These are phyloP conservation scores for Globisporangium nagaii DNA, from an alignment of 352 stramenopile genomes.

Conservation along the genomic window DNA sequence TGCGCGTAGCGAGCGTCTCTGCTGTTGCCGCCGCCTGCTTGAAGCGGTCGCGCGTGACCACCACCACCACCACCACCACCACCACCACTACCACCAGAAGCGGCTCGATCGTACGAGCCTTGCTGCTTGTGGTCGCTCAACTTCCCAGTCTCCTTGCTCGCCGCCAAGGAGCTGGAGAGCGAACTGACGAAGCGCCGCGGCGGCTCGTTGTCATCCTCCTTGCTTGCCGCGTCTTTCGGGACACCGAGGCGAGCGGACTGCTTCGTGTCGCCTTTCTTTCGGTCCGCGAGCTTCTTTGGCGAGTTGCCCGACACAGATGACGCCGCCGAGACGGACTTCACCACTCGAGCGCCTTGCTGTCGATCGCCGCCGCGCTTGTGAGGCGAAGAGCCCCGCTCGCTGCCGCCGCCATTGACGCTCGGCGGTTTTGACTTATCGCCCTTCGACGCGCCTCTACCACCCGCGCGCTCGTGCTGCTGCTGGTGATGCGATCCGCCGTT, in stretches of 20 bases:
- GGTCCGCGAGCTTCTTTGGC: constrained; percentile 7
- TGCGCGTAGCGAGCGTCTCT: constrained; percentile 10
- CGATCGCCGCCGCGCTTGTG: constrained; percentile 14
- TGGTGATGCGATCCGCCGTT: constrained; percentile 8
- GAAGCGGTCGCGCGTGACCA: background rate
- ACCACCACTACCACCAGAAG: background rate
- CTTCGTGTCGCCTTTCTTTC: constrained; percentile 8
- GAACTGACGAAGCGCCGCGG: constrained; percentile 26
- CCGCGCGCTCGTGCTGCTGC: background rate
- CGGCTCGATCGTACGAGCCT: background rate
- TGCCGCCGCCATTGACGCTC: background rate
- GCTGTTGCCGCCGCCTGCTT: background rate
- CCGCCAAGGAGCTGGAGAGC: too few species aligned
- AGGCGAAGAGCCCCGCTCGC: constrained; percentile 9
- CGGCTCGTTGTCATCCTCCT: background rate
- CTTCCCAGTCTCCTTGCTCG: constrained; percentile 8
- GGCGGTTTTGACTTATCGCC: constrained; percentile 6
- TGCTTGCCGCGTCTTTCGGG: background rate
- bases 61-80: background rate
- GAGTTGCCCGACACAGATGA: background rate
- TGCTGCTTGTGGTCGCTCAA: constrained; percentile 8
- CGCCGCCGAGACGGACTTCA: constrained; percentile 12
- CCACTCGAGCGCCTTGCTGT: constrained; percentile 15
- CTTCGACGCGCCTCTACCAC: background rate
- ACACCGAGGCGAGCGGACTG: background rate